Base-by-base conservation (phyloP, 1,284 basidiomycete genomes). In the Laetiporus sulphureus region DNA sequence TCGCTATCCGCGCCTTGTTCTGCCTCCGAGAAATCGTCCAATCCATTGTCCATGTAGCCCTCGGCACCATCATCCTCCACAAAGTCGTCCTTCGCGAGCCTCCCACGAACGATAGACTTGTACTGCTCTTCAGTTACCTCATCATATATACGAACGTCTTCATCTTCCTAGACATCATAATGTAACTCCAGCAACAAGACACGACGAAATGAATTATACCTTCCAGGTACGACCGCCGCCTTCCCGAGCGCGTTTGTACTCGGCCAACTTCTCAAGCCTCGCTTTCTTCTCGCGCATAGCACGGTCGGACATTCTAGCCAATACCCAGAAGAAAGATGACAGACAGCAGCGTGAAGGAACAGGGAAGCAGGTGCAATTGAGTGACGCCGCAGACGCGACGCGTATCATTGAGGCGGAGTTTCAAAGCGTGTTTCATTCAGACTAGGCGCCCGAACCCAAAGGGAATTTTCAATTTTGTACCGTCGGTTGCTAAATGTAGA, bases 31-130 rank as follows among this genome's bases (percentile, higher is more conserved):
- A 91, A 97, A 55, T 95, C 93, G 51, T 98, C 94, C 75, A 91
- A 83, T 4, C 96, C 96, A 56, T 96, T 90, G 65, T 99, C 96
- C 57, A 89, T 83, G 59, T 99, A 99, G 10, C 91, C 96, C 16
- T 74, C 79, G 0, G 87, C 77, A 40, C 94, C 93, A 66, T 99
- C 96, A 56, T 99, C 94, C 35, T 89, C 83, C 20, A 96, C 91
- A 51, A 99, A 99, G 64, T 99, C 95, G 56, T 97, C 92, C 53
- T 76, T 71, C 51, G 89, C 85, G n/a, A 96, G 71, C 15, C 96
- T 75, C 2, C 83, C 82, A 41, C 80, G 79, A 3, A 98, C 92
- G 46, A 98, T 87, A 13, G 75, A 72, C 53, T 77, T 81, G 64
- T 98, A 99, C 53, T 94, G 84, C 22, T 91, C 88, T 49, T 98